Evolutionary conservation across 2,329 filamentous ascomycete genomes (phyloP), one percentile per base, ranked within the genome.

Genomic region (Chaetomium sp.): DNA sequence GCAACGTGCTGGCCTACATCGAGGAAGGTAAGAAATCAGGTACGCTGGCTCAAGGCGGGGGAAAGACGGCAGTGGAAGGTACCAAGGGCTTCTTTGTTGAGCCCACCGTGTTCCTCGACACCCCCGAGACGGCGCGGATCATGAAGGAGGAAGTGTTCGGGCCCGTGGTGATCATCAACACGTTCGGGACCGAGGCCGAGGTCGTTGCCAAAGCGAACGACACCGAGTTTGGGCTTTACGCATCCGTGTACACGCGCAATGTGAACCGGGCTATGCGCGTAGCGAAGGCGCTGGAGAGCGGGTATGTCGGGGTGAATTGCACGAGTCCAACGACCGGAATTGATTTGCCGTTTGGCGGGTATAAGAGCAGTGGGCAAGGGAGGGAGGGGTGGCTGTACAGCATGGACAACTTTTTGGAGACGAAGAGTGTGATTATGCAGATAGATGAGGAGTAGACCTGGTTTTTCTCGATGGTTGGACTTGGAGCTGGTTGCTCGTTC

Each of bases 111-210:
- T 78, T 78, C 65, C 63, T 70, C n/a, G 64, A 74, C 48, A 68
- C 72, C 5, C 68, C 72, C 10, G 72, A 76, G 59, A 64, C 71
- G 36, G 69, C 72, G 1, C 70, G 69, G 54, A 76, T 85, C 50
- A 79, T 78, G 68, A 75, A 77, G 19, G 81, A 86, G 60, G 82
- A 86, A 58, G 75, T 86, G 0, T 87, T 87, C 59, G 83, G 84
- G 0, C 82, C 84, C 0, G 82, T 87, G 4, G 78, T 82, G 0
- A 77, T 76, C 32, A 77, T 86, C 59, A 76, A 76, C 52, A 76
- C 73, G 0, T 84, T 84, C 69, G 78, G 79, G 63, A 76, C 74
- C 0, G 81, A 84, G 61, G 75, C 77, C 33, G 79, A 84, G 60
- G 79, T 74, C 1, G 64, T 84, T 35, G 65, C 70, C 42, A 68